A percentile compares a stretch with the other conserved stretches of the same genome.
These are phyloP conservation scores for Chimonanthus salicifolius DNA, from an alignment of 164 flowering plant genomes.

Conservation along the genomic window DNA sequence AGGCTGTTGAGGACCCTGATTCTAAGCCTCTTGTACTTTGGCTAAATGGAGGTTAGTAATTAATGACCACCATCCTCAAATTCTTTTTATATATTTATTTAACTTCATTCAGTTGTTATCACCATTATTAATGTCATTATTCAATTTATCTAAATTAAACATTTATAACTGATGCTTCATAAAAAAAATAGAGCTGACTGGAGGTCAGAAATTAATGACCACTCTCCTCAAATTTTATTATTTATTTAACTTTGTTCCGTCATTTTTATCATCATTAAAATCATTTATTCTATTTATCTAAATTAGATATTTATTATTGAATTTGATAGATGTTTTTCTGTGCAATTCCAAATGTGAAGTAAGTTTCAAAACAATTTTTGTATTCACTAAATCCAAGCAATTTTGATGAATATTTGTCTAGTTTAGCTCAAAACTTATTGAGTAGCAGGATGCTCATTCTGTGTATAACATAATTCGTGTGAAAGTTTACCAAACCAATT, in stretches of 20 bases:
- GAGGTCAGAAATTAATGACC: not conserved
- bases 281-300: not conserved
- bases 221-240: not conserved
- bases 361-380: too few species aligned
- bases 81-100: not conserved
- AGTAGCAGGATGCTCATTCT: too few species aligned
- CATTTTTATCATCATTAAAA: too few species aligned
- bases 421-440: too few species aligned
- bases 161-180: not conserved
- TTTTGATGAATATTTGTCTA: too few species aligned
- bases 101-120: not conserved
- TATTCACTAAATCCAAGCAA: too few species aligned
- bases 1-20: constrained; percentile 70
- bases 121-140: not conserved
- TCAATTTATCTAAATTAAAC: too few species aligned
- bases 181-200: not conserved
- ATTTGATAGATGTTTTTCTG: too few species aligned
- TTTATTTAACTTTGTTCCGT: not conserved
- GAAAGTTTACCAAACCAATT: too few species aligned
- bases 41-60: constrained; percentile 80
- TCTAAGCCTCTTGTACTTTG: constrained; percentile 88
- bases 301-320: too few species aligned
- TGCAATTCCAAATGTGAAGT: too few species aligned
- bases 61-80: not conserved
- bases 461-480: too few species aligned